Base-by-base conservation (phyloP, 2,329 filamentous ascomycete genomes). In the Didymella sp. region DNA sequence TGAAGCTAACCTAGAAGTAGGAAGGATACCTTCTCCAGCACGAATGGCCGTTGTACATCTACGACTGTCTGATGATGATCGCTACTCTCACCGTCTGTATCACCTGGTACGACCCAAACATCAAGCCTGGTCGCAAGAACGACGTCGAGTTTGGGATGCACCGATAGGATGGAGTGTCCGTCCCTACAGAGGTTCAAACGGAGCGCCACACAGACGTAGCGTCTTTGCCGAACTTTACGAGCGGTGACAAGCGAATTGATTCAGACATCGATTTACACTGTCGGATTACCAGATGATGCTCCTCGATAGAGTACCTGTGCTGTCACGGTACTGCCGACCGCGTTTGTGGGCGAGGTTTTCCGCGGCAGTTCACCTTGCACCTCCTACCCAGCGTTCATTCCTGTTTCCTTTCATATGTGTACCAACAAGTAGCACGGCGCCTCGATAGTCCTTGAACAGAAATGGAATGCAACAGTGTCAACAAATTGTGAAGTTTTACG, bases 31-130 rank as follows among this genome's bases (percentile, higher is more conserved):
- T 72, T 11, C 59, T 68, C 2, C 57, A 58, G 3, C 57, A 71
- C 43, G 70, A 72, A 38, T 70, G 66, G 67, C 58, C 63, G 1
- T 53, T 72, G 7, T 71, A 71, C 37, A 38, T 71, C 9, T 72
- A 70, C 48, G 70, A 72, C 17, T 71, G 64, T 28, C 44, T 70
- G 11, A 66, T 63, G 31, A 72, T 72, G 70, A 58, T 63, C 9
- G 41, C 65, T 9, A 69, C 66, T 11, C 62, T 72, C 13, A 33
- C 52, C 3, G 59, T 70, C 9, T 70, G 67, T 22, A 50, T 70
- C n/a, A 50, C 51, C 22, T 72, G 68, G 66, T 70, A 72, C 44
- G 57, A 68, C 24, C 64, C 68, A 0, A 69, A 71, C 25, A 70
- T 71, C 47, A 66, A 66, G 48, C 60, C 64, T 3, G 27, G 37